Base-by-base conservation (phyloP, 164 flowering plant species). In the Aristolochia contorta region DNA sequence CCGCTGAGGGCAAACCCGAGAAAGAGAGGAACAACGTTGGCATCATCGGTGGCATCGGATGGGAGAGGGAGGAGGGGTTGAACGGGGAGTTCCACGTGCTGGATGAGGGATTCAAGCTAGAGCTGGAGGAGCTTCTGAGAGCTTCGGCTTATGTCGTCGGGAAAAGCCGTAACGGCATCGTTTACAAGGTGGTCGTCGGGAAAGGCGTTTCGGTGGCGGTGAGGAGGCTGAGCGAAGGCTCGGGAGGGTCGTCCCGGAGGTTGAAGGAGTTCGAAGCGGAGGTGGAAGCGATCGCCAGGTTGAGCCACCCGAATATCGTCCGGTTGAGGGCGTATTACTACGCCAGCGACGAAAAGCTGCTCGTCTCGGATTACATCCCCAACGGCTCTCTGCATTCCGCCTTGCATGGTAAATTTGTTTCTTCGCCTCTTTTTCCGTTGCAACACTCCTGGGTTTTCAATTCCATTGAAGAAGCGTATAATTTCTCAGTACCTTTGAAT, bases 71-170 rank as follows among this genome's bases (percentile, higher is more conserved):
- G 27, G 93, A 85, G 54, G 95, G 77, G 78, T 85, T 87, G 52
- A 82, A 75, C 24, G 93, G 97, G 67, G 86, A 85, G 65, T 91
- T 85, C 58, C 80, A 77, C 24, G 80, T 82, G 54, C 0, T 94
- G 22, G 98, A 54, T 4, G 65, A 62, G 15, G 91, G 88, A 65
- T 82, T 90, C 54, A 75, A 61, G 53, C 70, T 88, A 80, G 99
- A 84, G 57, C 71, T 94, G 47, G 99, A 94, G 74, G 99, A 90
- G 74, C 74, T 94, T 82, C 70, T 94, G 77, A 83, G 97, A 75
- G 97, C 99, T 7, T 86, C 96, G 2, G 99, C 99, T 9, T 91
- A 85, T 65, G 93, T 94, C 32, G 81, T 91, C 56, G 97, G 99
- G 43, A 94, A 94, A 70, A 82, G 99, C 64, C 74, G 82, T 66